phyloP scores from a whole-genome alignment of 495 filamentous ascomycete species.

The Ascodesmis nigricans region DNA sequence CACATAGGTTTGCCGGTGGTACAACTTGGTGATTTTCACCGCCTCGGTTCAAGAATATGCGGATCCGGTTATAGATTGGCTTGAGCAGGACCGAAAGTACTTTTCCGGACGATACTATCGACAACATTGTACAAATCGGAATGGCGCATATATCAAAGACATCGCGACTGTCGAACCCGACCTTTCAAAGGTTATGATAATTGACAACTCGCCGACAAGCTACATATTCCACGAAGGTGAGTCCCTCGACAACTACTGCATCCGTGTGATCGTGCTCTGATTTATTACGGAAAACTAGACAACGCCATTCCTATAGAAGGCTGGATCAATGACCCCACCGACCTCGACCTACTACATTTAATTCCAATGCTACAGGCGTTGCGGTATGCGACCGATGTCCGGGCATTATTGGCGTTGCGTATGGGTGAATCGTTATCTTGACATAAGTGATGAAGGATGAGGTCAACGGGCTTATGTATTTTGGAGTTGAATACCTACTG shows the following conservation, averaged over 20 bases:
- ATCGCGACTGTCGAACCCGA: constrained; percentile 88
- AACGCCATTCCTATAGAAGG: constrained; percentile 87
- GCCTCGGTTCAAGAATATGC: constrained; percentile 96
- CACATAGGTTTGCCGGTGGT: constrained; percentile 69
- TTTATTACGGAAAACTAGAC: too few species aligned
- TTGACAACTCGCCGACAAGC: constrained; percentile 94
- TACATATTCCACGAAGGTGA: constrained; percentile 97
- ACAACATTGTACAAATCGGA: constrained; percentile 86
- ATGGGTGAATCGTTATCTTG: constrained; percentile 54
- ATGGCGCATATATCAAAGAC: constrained; percentile 95
- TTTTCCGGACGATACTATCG: constrained; percentile 81
- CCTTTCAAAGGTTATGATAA: constrained; percentile 89
- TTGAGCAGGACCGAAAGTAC: constrained; percentile 89
- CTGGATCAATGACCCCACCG: constrained; percentile 79
- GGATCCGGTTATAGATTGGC: constrained; percentile 96
- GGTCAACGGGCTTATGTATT: too few species aligned
- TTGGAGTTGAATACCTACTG: too few species aligned
- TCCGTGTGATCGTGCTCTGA: background rate
- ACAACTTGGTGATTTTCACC: constrained; percentile 91
- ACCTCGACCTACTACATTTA: constrained; percentile 74
- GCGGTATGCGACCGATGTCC: constrained; percentile 88
- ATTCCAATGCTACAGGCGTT: constrained; percentile 85
- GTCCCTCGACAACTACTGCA: constrained; percentile 4
- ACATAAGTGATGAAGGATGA: too few species aligned
- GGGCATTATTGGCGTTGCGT: constrained; percentile 66